Evolutionary conservation across 352 stramenopile species (phyloP), one percentile per base, ranked within the genome.

Genomic region (Pythium myriotylum): DNA sequence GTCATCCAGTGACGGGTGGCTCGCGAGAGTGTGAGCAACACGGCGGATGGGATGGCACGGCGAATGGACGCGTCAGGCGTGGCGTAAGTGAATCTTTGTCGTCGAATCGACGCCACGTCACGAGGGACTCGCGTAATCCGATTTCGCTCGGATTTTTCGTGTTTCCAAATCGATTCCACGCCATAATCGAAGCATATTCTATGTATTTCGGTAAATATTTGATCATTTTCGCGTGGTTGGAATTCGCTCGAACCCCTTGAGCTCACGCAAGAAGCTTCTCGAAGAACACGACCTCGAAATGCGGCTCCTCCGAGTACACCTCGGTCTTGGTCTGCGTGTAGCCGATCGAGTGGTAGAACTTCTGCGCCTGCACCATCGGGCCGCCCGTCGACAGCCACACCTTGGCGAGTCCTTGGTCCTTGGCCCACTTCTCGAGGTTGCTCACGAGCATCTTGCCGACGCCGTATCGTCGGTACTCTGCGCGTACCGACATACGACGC

Each of bases 401-500:
- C 26, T 73, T 74, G 16, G 9, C 12, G n/a, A 71, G 67, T 1
- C 58, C 59, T 9, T 75, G 48, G 0, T 29, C 37, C 4, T 48
- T 41, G 1, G 72, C 76, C 74, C 72, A 88, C 1, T 71, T 2
- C 51, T 88, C 79, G 0, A 88, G 57, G 22, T 65, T 9, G 3
- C 33, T 13, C 2, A 88, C 60, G 3, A 88, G 65, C 12, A 69
- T 41, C 14, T 63, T 68, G 2, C 73, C 75, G 13, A 87, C 52
- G 20, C 75, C 73, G 19, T 65, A 69, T 7, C 74, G 68, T 5
- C 65, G 70, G 22, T 70, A 62, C 19, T 65, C 66, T 20, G 59
- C 17, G 40, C 68, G 64, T 17, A 84, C 75, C 0, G 75, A 83
- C 75, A 87, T 72, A 50, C 77, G 70, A 0, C 77, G 68, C 40